Evolutionary conservation across 2,329 filamentous ascomycete species (phyloP).

Genomic region (Graphilbum fragrans): DNA sequence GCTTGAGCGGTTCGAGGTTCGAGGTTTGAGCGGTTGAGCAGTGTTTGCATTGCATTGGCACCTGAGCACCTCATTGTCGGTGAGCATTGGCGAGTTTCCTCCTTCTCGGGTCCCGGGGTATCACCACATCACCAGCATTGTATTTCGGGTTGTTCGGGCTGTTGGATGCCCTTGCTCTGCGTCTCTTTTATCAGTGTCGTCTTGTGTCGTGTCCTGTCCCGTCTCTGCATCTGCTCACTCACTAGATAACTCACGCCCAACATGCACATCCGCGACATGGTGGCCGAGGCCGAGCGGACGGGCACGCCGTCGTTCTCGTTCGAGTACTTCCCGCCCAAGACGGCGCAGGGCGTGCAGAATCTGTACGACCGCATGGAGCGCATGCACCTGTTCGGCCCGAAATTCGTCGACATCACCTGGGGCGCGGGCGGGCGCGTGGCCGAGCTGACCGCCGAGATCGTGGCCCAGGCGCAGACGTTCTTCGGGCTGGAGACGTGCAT

Average conservation of each 20-base stretch:
- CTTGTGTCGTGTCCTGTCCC: no score
- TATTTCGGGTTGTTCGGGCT: neutral
- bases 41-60: no score
- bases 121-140: neutral
- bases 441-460: slow-evolving; percentile 94
- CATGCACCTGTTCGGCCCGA: slow-evolving; percentile 73
- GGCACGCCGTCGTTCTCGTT: slow-evolving; percentile 90
- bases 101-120: no score
- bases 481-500: slow-evolving; percentile 97
- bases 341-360: slow-evolving; percentile 93
- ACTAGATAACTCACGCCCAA: slow-evolving; percentile 20
- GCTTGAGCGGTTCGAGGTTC: no score
- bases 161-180: neutral
- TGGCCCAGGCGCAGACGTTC: slow-evolving; percentile 85
- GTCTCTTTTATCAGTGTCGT: neutral
- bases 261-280: slow-evolving; percentile 95
- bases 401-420: slow-evolving; percentile 98
- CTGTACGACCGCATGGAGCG: slow-evolving; percentile 99
- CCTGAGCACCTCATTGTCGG: no score
- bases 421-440: slow-evolving; percentile 87
- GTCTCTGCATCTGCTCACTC: no score
- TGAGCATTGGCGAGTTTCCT: no score
- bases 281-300: slow-evolving; percentile 67
- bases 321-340: slow-evolving; percentile 98
- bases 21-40: no score